These are phyloP conservation scores for Pezizomycotina sp. DNA, from an alignment of 2,329 filamentous ascomycete genomes.

Conservation along the genomic window DNA sequence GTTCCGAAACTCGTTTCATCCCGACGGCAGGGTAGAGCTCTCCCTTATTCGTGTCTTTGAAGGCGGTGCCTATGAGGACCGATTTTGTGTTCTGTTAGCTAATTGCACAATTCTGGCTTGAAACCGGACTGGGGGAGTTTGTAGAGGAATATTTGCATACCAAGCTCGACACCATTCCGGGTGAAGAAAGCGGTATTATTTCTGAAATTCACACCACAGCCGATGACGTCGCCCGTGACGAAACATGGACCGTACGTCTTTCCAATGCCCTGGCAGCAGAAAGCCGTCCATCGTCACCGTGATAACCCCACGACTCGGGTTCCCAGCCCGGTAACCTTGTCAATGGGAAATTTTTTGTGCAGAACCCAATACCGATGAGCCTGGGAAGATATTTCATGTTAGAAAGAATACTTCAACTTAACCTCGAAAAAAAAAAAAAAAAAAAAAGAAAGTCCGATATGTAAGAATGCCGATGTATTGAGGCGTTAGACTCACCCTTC, in stretches of 20 bases:
- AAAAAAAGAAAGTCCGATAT: too few species aligned
- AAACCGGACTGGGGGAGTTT: not conserved
- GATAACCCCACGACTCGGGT: conserved; percentile 50
- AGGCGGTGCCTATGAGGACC: conserved; percentile 44
- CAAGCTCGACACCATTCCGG: conserved; percentile 43
- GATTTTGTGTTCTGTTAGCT: too few species aligned
- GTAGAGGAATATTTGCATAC: conserved; percentile 30
- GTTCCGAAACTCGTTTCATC: conserved; percentile 48
- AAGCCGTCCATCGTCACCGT: conserved; percentile 50
- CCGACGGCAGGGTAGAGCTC: conserved; percentile 51
- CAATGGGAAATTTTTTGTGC: conserved; percentile 37
- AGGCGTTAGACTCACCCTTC: conserved; percentile 39
- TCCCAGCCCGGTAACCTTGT: conserved; percentile 50
- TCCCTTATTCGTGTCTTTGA: conserved; percentile 45
- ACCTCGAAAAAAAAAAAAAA: not conserved
- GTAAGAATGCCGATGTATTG: conserved; percentile 1
- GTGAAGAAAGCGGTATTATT: conserved; percentile 52
- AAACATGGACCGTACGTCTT: conserved; percentile 43
- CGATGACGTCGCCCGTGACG: conserved; percentile 41
- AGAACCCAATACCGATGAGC: conserved; percentile 48
- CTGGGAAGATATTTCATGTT: conserved; percentile 31
- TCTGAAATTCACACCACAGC: conserved; percentile 50
- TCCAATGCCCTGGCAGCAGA: conserved; percentile 40
- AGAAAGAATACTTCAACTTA: conserved; percentile 5
- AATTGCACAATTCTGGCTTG: not conserved